phyloP scores from a whole-genome alignment of 306 rosid genomes.

The Erythrophleum fordii region DNA sequence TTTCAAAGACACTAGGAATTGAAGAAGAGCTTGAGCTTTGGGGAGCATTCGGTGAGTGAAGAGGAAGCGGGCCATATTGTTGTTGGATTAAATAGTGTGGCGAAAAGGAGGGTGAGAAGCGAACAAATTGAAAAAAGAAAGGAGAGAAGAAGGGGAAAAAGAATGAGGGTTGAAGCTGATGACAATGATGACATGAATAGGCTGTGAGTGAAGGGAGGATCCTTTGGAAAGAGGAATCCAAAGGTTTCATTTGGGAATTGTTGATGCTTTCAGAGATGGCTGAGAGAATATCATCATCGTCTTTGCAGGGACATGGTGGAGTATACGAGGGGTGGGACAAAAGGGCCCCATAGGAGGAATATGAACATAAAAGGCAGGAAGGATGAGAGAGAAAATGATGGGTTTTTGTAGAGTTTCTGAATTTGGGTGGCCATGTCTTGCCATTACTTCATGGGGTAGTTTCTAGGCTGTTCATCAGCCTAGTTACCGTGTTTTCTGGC shows the following conservation, averaged over 20 bases:
- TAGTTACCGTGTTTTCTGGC: no score
- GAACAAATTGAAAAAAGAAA: slow-evolving; percentile 75
- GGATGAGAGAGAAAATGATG: neutral
- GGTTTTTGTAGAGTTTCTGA: neutral
- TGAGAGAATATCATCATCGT: slow-evolving; percentile 30
- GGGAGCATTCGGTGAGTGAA: slow-evolving; percentile 50
- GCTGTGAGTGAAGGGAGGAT: slow-evolving; percentile 65
- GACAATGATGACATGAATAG: slow-evolving; percentile 47
- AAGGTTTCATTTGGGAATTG: slow-evolving; percentile 42
- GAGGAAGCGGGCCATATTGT: slow-evolving; percentile 70
- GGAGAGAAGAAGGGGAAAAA: slow-evolving; percentile 62
- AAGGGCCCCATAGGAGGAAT: neutral
- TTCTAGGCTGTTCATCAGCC: no score
- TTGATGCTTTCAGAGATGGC: slow-evolving; percentile 61
- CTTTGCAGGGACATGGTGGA: slow-evolving; percentile 25
- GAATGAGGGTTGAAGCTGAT: no score
- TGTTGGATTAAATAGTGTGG: slow-evolving; percentile 61
- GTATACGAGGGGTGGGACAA: slow-evolving; percentile 27
- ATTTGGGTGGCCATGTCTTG: slow-evolving; percentile 28
- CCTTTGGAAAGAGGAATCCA: slow-evolving; percentile 43
- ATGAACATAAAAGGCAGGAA: neutral
- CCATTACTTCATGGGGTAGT: neutral
- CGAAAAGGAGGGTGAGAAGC: slow-evolving; percentile 63
- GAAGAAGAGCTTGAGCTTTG: slow-evolving; percentile 59
- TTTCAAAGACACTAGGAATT: slow-evolving; percentile 55